Conservation (phyloP, 2,329 filamentous ascomycete species). For the Plectosphaerella cucumerina region DNA sequence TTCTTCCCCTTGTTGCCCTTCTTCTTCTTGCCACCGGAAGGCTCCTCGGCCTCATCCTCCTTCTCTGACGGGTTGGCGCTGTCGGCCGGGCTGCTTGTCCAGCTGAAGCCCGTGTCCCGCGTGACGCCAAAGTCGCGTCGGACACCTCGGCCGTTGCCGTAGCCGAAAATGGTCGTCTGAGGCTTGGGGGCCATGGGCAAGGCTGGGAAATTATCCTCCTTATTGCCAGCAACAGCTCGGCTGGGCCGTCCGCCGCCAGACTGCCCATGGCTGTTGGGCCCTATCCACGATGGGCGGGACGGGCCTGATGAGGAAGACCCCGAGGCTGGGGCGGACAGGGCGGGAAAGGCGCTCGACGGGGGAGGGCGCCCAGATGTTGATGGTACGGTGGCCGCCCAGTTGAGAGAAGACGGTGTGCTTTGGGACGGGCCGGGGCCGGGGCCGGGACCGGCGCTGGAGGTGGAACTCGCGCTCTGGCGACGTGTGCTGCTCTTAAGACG, state of each 20-base stretch:
- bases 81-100: constrained; percentile 33
- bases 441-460: constrained; percentile 15
- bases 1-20: constrained; percentile 56
- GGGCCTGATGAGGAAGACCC: constrained; percentile 15
- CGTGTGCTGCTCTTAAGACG: constrained; percentile 57
- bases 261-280: constrained; percentile 11
- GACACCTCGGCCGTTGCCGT: constrained; percentile 49
- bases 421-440: constrained; percentile 18
- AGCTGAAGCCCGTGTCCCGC: constrained; percentile 48
- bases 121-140: constrained; percentile 44
- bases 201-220: constrained; percentile 71
- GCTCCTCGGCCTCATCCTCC: constrained; percentile 20
- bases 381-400: constrained; percentile 1
- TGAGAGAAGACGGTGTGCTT: constrained; percentile 7
- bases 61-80: constrained; percentile 17
- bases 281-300: constrained; percentile 25
- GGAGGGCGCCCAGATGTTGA: constrained; percentile 13
- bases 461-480: constrained; percentile 25
- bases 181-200: constrained; percentile 74
- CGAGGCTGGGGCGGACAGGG: constrained; percentile 21
- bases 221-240: constrained; percentile 14
- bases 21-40: constrained; percentile 42
- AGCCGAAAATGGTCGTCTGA: constrained; percentile 57
- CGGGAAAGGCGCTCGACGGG: constrained; percentile 37
- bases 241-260: constrained; percentile 4